Percentiles rank a stretch among this genome's conserved stretches.
Conservation (phyloP, 2,329 filamentous ascomycete species). For the Sordariomycetes sp. region DNA sequence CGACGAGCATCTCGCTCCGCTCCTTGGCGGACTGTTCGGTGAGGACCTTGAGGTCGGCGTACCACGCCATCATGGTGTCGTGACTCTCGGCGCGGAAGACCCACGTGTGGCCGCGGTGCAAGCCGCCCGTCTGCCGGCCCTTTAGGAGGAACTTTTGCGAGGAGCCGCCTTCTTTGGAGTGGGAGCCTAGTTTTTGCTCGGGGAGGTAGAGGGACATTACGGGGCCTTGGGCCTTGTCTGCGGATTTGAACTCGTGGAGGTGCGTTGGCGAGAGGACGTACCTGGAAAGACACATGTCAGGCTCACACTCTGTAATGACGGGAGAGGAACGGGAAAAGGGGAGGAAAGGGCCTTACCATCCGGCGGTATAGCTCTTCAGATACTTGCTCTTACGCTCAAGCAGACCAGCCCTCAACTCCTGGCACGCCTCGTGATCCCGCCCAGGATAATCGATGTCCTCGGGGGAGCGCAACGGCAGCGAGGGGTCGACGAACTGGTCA, state of each 20-base stretch:
- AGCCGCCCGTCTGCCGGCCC: constrained; percentile 79
- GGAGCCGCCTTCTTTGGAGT: constrained; percentile 67
- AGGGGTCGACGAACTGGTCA: constrained; percentile 77
- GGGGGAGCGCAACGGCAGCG: constrained; percentile 60
- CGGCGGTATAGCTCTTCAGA: constrained; percentile 89
- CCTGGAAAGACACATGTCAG: constrained; percentile 37
- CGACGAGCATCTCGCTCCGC: constrained; percentile 66
- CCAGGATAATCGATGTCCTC: constrained; percentile 87
- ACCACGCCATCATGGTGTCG: constrained; percentile 97
- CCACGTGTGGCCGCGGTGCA: constrained; percentile 74
- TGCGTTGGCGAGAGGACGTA: constrained; percentile 95
- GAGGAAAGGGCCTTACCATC: constrained; percentile 52
- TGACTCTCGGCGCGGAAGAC: constrained; percentile 60
- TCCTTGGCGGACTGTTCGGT: constrained; percentile 84
- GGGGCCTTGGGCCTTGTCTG: constrained; percentile 79
- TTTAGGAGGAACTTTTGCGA: constrained; percentile 98
- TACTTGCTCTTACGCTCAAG: constrained; percentile 98
- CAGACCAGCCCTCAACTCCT: constrained; percentile 81
- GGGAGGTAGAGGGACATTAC: constrained; percentile 93
- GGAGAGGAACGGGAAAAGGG: background rate
- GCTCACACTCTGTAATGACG: no score
- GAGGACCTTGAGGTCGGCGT: constrained; percentile 79
- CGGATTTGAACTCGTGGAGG: constrained; percentile 97
- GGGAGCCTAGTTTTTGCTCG: constrained; percentile 90
- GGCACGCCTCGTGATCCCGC: constrained; percentile 65